phyloP scores from a whole-genome alignment of 192 early-diverging fungal species.

The Coemansia sp. region DNA sequence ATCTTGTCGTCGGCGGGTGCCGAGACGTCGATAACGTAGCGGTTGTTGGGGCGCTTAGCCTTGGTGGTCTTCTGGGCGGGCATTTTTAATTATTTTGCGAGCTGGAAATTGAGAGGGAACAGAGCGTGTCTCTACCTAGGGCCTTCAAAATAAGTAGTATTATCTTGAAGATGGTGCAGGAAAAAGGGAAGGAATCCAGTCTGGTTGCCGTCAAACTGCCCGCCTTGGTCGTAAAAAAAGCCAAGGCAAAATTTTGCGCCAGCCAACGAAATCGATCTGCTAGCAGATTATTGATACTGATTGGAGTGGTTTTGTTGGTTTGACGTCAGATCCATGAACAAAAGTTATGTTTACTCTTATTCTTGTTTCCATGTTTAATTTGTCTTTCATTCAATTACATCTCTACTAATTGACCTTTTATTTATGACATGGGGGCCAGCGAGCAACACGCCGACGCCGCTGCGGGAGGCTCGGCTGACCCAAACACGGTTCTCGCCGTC shows the following conservation, averaged over 20 bases:
- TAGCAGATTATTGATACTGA: background rate
- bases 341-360: background rate
- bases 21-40: constrained; percentile 94
- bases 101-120: constrained; percentile 14
- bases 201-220: background rate
- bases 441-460: background rate
- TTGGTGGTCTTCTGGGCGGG: constrained; percentile 49
- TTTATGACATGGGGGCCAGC: constrained; percentile 7
- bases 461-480: constrained; percentile 32
- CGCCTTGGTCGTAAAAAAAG: background rate
- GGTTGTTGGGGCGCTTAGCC: constrained; percentile 67
- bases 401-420: background rate
- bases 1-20: constrained; percentile 92
- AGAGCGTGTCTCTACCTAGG: constrained; percentile 53
- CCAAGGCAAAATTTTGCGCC: constrained; percentile 2
- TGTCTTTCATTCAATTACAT: background rate
- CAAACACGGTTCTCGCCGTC: constrained; percentile 47
- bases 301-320: background rate
- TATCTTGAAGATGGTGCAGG: constrained; percentile 40
- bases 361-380: background rate
- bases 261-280: constrained; percentile 1
- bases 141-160: constrained; percentile 27
- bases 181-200: constrained; percentile 36
- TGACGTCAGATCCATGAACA: background rate
- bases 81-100: constrained; percentile 29